Base-by-base conservation (phyloP, 2,329 filamentous ascomycete genomes). In the Polychaeton citri region DNA sequence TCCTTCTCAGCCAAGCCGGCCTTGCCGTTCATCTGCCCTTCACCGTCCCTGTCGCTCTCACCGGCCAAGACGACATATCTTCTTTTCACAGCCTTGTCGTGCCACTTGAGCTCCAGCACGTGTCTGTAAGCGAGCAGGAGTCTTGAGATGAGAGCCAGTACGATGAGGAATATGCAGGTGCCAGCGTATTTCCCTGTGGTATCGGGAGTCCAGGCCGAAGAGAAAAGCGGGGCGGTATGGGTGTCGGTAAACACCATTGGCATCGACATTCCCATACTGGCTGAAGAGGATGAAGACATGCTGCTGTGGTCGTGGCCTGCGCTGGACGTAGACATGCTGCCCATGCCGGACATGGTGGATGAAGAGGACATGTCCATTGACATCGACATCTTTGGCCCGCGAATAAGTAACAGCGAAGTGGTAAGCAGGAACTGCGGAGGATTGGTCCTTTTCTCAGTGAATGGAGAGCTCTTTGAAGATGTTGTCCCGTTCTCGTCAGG, bases 131-230 rank as follows among this genome's bases (percentile, higher is more conserved):
- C 86, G 34, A 88, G 63, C 12, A 94, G 66, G 15, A 67, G 62
- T 35, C 87, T 81, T 52, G 79, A 76, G 38, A 80, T 51, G 41
- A 78, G 66, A 41, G 77, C 78, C 35, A 96, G 76, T 31, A 81
- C 48, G 54, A 94, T 77, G 40, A 95, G 71, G 62, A 95, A 95
- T 57, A 95, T 82, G 65, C 88, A 93, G 19, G 85, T 93, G 38
- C 76, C 88, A 2, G 84, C 85, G 60, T 95, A 96, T 40, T 71
- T 64, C 48, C 79, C 84, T 5, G 69, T 64, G 21, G 64, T 77
- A 19, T 54, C 61, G 4, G 88, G 88, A 2, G 81, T 80, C 85
- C 87, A 96, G 35, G 66, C 57, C 16, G 61, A 56, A 12, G 82
- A 78, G 63, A 69, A 84, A 32, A 85, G 67, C 3, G 78, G 66